Evolutionary conservation across 2,329 filamentous ascomycete species (phyloP).

Genomic region (Rhexocercosporidium sp.): DNA sequence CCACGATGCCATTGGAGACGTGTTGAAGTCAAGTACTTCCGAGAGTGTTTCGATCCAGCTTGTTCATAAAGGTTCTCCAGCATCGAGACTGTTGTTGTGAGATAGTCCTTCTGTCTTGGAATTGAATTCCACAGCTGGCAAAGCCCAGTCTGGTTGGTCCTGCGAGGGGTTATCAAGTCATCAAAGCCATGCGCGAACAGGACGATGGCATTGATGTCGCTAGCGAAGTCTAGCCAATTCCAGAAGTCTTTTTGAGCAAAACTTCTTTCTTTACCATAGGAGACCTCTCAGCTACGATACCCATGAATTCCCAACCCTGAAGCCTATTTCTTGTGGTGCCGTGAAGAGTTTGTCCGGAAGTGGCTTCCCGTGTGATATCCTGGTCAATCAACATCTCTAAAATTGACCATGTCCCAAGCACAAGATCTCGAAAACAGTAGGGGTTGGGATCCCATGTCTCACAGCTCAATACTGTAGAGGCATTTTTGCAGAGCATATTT

Average conservation of each 20-base stretch:
- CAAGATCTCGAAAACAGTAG: background rate
- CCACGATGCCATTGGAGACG: background rate
- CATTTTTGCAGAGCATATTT: background rate
- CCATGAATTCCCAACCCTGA: constrained; percentile 6
- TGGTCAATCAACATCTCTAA: background rate
- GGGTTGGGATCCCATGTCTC: background rate
- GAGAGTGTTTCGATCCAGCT: background rate
- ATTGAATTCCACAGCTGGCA: background rate
- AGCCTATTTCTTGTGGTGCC: background rate
- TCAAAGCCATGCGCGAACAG: background rate
- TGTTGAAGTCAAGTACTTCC: background rate
- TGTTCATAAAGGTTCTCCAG: background rate
- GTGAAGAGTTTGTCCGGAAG: background rate
- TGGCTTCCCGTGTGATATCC: background rate
- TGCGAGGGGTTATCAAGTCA: background rate
- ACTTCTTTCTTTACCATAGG: background rate
- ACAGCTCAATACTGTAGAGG: background rate
- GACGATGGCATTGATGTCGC: background rate
- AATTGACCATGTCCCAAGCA: background rate
- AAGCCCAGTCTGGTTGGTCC: background rate
- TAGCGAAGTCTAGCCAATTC: background rate
- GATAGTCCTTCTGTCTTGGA: background rate
- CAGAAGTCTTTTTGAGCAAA: background rate
- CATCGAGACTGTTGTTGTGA: background rate
- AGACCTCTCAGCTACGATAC: background rate